Base-by-base conservation (phyloP, 2,329 filamentous ascomycete species). In the Claviceps maximensis region DNA sequence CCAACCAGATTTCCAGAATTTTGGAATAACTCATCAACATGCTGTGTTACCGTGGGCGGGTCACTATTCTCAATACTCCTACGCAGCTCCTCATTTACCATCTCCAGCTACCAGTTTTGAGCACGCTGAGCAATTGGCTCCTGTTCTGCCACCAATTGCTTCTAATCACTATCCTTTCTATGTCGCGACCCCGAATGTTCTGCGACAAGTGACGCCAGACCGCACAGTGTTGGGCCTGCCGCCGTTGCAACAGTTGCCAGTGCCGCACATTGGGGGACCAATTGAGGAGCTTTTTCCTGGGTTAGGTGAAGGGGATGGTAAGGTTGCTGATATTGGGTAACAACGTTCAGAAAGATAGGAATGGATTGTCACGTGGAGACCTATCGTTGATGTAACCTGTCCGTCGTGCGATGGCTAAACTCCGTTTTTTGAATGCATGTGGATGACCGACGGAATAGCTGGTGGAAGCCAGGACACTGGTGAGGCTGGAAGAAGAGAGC, bases 221-320 rank as follows among this genome's bases (percentile, higher is more conserved):
- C 31, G 29, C 41, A 23, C 33, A 1, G 40, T 23, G 19, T 36
- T 23, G 23, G 23, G 33, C 13, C 23, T 40, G 21, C 9, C 49
- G 19, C 41, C 40, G 29, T 17, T 21, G 27, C 49, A 36, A 23
- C 27, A 45, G 29, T 41, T 36, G 42, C 42, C 50, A 17, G n/a
- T 23, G 50, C 38, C 50, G 17, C 50, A 48, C n/a, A 41, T 52
- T 15, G 50, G 44, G 19, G 50, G 27, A 17, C 50, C 50, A 31
- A 47, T 52, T n/a, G 50, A 52, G 36, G 44, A 52, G 45, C 50
- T 52, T n/a, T 52, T 47, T 15, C 50, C 45, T 9, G 50, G 50
- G 12, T 36, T 52, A 25, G 19, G 41, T 23, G 50, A 52, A 19
- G 50, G 23, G 19, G 45, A 48, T 15, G 25, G 12, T 6, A 42